These are phyloP conservation scores for Lobulomyces angularis DNA, from an alignment of 192 early-diverging fungal genomes.

Conservation along the genomic window DNA sequence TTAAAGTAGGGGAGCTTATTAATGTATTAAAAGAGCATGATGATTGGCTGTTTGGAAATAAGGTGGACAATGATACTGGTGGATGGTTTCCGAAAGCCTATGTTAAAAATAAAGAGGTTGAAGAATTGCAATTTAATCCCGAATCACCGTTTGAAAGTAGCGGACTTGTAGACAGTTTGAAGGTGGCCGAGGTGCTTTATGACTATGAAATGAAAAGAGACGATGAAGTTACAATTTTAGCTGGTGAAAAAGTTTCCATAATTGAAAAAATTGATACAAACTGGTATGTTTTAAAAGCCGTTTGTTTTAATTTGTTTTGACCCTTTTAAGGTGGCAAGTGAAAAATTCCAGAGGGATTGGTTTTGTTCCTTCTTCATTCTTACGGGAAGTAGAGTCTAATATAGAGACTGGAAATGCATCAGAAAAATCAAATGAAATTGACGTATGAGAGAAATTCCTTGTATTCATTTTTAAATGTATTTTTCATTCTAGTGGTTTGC, in stretches of 20 bases:
- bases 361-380: conserved; percentile 33
- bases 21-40: conserved; percentile 47
- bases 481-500: too few relatives aligned
- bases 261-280: conserved; percentile 24
- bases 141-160: not conserved
- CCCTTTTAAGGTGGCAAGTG: conserved; percentile 27
- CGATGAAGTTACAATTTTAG: conserved; percentile 26
- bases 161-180: not conserved
- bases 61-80: conserved; percentile 18
- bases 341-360: conserved; percentile 18
- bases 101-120: conserved; percentile 26
- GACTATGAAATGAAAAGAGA: conserved; percentile 20
- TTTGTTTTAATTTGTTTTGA: not conserved
- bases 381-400: conserved; percentile 16
- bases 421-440: too few relatives aligned
- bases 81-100: conserved; percentile 57
- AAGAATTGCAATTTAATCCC: conserved; percentile 14
- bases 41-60: conserved; percentile 54
- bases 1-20: conserved; percentile 36
- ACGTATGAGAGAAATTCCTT: too few relatives aligned
- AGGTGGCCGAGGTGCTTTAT: conserved; percentile 20
- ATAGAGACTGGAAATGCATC: too few relatives aligned
- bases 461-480: too few relatives aligned
- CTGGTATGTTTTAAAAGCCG: conserved; percentile 21
- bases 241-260: conserved; percentile 23